Percentiles rank a stretch among this genome's conserved stretches.
Evolutionary conservation across 1,284 basidiomycete genomes (phyloP).

Genomic region (Moniliella sp.): DNA sequence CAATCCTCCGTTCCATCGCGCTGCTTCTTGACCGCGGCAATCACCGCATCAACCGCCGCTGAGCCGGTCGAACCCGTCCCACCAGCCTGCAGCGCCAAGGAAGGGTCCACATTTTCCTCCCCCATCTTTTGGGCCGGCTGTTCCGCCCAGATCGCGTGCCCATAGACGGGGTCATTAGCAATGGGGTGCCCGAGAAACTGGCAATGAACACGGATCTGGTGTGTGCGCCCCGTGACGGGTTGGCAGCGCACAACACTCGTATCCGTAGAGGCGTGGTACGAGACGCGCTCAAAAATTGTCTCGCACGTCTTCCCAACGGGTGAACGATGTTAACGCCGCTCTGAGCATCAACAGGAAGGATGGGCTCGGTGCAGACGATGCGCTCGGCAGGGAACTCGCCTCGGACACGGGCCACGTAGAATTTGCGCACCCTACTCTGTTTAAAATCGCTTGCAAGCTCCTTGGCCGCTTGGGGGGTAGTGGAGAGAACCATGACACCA

Average conservation of each 20-base stretch:
- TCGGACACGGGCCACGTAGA: not conserved
- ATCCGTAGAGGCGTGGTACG: slow-evolving; percentile 59
- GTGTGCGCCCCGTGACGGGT: slow-evolving; percentile 44
- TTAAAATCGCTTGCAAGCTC: slow-evolving; percentile 38
- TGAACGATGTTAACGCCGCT: slow-evolving; percentile 87
- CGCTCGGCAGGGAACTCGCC: slow-evolving; percentile 35
- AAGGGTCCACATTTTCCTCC: not conserved
- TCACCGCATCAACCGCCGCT: slow-evolving; percentile 19
- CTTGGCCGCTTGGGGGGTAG: slow-evolving; percentile 48
- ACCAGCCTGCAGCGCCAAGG: slow-evolving; percentile 4
- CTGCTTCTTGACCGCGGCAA: slow-evolving; percentile 24
- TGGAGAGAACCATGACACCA: slow-evolving; percentile 80
- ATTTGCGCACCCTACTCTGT: not conserved
- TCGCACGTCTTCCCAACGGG: slow-evolving; percentile 22
- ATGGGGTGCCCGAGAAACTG: slow-evolving; percentile 85
- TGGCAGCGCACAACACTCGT: slow-evolving; percentile 52
- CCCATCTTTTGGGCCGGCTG: not conserved
- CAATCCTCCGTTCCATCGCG: slow-evolving; percentile 29
- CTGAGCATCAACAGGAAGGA: slow-evolving; percentile 78
- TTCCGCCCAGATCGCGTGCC: slow-evolving; percentile 23
- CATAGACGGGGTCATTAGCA: slow-evolving; percentile 40
- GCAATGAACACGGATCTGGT: slow-evolving; percentile 84
- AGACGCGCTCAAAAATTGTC: slow-evolving; percentile 67
- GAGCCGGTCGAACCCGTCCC: slow-evolving; percentile 15
- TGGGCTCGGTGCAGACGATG: slow-evolving; percentile 58